Conservation (phyloP, 2,329 filamentous ascomycete species). For the Aulographum hederae region DNA sequence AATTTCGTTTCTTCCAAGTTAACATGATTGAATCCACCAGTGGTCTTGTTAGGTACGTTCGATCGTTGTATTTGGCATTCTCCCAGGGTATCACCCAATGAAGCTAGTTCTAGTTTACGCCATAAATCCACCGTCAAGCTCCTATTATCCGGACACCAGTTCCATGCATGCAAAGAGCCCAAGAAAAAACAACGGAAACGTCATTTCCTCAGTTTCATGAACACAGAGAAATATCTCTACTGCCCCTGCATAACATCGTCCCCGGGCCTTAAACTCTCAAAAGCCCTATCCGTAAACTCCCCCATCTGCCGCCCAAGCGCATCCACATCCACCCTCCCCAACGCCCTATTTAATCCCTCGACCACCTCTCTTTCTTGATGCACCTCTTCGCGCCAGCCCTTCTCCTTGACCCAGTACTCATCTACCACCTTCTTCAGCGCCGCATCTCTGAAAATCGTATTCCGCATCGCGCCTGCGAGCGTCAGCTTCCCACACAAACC, state of each 20-base stretch:
- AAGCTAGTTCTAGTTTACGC: too few relatives aligned
- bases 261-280: conserved; percentile 5
- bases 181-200: too few relatives aligned
- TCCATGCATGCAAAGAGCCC: too few relatives aligned
- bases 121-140: too few relatives aligned
- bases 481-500: conserved; percentile 47
- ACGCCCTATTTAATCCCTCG: conserved; percentile 48
- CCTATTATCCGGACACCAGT: too few relatives aligned
- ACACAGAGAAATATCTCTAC: too few relatives aligned
- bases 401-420: conserved; percentile 69
- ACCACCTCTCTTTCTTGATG: conserved; percentile 66
- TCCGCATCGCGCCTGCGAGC: conserved; percentile 58
- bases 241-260: neutral
- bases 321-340: conserved; percentile 45
- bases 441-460: conserved; percentile 59
- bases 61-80: too few relatives aligned
- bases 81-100: too few relatives aligned
- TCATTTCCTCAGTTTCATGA: too few relatives aligned
- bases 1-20: too few relatives aligned
- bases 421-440: conserved; percentile 46
- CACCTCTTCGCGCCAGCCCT: conserved; percentile 48
- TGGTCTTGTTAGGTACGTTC: too few relatives aligned
- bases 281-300: conserved; percentile 27
- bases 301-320: conserved; percentile 46
- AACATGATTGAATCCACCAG: too few relatives aligned